A percentile compares a stretch with the other conserved stretches of the same genome.
phyloP scores from a whole-genome alignment of 306 rosid species.

The Cucurbita moschata region DNA sequence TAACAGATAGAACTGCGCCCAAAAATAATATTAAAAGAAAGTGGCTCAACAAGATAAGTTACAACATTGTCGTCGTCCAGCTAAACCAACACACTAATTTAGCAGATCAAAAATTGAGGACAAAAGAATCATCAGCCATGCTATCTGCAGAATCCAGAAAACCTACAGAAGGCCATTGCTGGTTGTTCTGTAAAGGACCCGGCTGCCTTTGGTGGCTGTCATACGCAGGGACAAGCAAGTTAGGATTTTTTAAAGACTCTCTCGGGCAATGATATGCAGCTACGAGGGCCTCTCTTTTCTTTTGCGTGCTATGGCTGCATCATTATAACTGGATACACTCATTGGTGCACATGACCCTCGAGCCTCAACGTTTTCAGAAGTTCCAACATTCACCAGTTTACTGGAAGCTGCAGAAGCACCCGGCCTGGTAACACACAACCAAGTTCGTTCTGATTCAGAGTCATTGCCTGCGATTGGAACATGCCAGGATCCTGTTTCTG shows the following conservation, averaged over 20 bases:
- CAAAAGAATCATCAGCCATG: background rate
- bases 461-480: conserved; percentile 36
- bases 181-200: background rate
- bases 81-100: background rate
- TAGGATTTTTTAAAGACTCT: background rate
- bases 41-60: background rate
- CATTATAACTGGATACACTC: conserved; percentile 2
- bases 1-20: background rate
- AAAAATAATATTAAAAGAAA: background rate
- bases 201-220: background rate
- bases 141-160: background rate
- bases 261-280: background rate
- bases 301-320: conserved; percentile 28
- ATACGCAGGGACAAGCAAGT: background rate
- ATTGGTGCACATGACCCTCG: conserved; percentile 2
- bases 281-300: conserved; percentile 57
- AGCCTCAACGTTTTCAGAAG: conserved; percentile 12
- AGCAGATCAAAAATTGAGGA: background rate
- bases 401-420: conserved; percentile 8
- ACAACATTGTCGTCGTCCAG: background rate
- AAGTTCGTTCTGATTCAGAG: conserved; percentile 27
- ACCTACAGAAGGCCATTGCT: background rate
- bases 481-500: conserved; percentile 75
- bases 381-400: conserved; percentile 9
- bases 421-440: conserved; percentile 69